A percentile compares a stretch with the other conserved stretches of the same genome.
These are phyloP conservation scores for Pichia sp. DNA, from an alignment of 1,139 yeast genomes.

Conservation along the genomic window DNA sequence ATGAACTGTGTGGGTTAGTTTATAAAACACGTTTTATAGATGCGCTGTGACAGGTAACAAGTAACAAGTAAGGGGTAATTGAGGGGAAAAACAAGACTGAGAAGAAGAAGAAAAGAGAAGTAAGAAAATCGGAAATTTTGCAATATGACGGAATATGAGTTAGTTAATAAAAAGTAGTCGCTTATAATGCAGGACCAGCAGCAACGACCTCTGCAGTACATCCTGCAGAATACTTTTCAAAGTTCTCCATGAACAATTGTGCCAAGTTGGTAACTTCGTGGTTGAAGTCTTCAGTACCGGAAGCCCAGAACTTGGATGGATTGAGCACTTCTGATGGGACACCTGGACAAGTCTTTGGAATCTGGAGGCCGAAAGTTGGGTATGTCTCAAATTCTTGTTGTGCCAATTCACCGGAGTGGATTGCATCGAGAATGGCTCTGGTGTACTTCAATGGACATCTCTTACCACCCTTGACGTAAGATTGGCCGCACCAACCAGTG, in stretches of 20 bases:
- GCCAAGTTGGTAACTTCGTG: constrained; percentile 72
- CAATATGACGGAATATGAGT: too few species aligned
- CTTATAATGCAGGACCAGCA: constrained; percentile 68
- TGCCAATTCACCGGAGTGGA: constrained; percentile 84
- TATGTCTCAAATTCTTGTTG: constrained; percentile 76
- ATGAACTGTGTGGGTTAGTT: too few species aligned
- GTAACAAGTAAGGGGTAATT: too few species aligned
- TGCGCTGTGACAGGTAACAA: too few species aligned
- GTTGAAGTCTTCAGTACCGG: constrained; percentile 60
- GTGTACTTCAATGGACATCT: constrained; percentile 98
- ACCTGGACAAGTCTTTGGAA: constrained; percentile 75
- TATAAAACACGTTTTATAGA: too few species aligned
- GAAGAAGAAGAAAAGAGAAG: too few species aligned
- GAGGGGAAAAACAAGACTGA: too few species aligned
- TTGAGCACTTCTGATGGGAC: constrained; percentile 84
- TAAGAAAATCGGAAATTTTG: too few species aligned
- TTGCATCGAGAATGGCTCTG: constrained; percentile 91
- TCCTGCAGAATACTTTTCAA: constrained; percentile 73
- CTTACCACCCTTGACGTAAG: constrained; percentile 89
- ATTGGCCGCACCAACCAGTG: constrained; percentile 98
- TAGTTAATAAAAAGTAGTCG: too few species aligned
- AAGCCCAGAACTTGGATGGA: constrained; percentile 82
- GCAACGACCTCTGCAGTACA: constrained; percentile 84
- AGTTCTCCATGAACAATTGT: constrained; percentile 74
- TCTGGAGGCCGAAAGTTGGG: constrained; percentile 80